Percentiles rank a stretch among this genome's conserved stretches.
Evolutionary conservation across 2,329 filamentous ascomycete genomes (phyloP).

Genomic region (Cordyceps farinosa): DNA sequence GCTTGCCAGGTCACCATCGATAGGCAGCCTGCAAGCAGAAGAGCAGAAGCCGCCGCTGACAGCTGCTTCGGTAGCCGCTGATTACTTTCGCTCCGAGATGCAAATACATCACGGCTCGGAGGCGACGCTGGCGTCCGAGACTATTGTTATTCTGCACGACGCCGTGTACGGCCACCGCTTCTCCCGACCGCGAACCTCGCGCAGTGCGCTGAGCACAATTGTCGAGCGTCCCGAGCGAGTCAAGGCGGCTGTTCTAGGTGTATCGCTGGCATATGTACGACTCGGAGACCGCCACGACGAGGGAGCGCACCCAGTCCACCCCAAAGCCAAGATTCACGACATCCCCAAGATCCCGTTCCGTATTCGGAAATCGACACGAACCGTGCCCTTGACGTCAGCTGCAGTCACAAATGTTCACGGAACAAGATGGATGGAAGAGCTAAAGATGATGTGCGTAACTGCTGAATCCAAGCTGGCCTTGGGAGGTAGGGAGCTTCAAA

Average conservation of each 20-base stretch:
- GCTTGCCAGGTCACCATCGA: conserved; percentile 34
- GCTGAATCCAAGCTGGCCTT: conserved; percentile 75
- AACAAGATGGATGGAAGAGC: conserved; percentile 86
- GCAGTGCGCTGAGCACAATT: conserved; percentile 69
- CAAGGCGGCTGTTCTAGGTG: conserved; percentile 75
- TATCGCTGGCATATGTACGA: conserved; percentile 86
- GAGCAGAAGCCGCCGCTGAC: conserved; percentile 41
- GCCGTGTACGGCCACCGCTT: conserved; percentile 93
- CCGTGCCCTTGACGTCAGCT: conserved; percentile 66
- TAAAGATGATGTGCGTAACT: conserved; percentile 77
- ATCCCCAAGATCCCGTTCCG: conserved; percentile 69
- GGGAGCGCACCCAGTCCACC: conserved; percentile 64
- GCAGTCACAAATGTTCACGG: conserved; percentile 91
- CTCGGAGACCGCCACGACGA: conserved; percentile 76
- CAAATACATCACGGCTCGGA: conserved; percentile 53
- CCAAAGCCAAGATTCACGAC: conserved; percentile 51
- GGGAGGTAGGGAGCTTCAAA: conserved; percentile 72
- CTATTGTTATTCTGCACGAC: conserved; percentile 85
- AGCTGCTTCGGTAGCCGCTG: conserved; percentile 56
- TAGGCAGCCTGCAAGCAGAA: conserved; percentile 25
- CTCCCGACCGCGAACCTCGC: conserved; percentile 74
- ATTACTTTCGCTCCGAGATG: conserved; percentile 69
- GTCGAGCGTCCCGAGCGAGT: conserved; percentile 92
- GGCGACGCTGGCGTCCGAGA: conserved; percentile 49
- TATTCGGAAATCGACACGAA: conserved; percentile 75